Conservation (phyloP, 1,284 basidiomycete genomes). For the Austropuccinia psidii region DNA sequence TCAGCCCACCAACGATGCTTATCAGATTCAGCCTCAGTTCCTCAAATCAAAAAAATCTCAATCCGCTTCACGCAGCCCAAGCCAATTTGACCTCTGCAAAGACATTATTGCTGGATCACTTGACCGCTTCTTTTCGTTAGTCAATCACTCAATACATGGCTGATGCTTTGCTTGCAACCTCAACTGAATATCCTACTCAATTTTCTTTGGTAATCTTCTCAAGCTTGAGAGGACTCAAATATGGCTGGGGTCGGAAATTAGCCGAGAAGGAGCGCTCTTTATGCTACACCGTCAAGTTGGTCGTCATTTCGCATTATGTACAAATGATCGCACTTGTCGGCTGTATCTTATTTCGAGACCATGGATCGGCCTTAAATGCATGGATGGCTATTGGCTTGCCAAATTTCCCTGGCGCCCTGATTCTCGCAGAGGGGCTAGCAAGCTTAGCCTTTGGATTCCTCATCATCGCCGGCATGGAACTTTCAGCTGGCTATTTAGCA, state of each 20-base stretch:
- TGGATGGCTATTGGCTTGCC: not conserved
- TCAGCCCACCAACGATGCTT: not conserved
- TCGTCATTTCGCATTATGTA: not conserved
- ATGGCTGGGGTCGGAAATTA: constrained; percentile 22
- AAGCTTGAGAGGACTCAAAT: constrained; percentile 17
- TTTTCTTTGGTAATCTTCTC: too few relatives aligned
- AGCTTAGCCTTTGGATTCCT: constrained; percentile 3
- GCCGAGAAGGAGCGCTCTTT: not conserved
- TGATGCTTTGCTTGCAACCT: too few relatives aligned
- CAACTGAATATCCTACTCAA: not conserved
- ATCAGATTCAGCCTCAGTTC: not conserved
- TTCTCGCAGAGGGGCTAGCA: constrained; percentile 5
- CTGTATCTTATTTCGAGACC: constrained; percentile 1
- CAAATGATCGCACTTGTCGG: not conserved
- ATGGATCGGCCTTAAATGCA: constrained; percentile 5
- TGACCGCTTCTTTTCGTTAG: constrained; percentile 10
- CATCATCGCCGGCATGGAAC: constrained; percentile 2
- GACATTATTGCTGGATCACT: constrained; percentile 5
- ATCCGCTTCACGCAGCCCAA: not conserved
- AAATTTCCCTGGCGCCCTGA: not conserved
- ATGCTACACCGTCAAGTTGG: not conserved
- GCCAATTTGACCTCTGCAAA: not conserved
- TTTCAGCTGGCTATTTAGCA: not conserved
- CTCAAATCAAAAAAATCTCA: not conserved
- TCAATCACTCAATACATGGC: not conserved